Conservation (phyloP, 257 asterid genomes). For the Orobanche coerulescens region DNA sequence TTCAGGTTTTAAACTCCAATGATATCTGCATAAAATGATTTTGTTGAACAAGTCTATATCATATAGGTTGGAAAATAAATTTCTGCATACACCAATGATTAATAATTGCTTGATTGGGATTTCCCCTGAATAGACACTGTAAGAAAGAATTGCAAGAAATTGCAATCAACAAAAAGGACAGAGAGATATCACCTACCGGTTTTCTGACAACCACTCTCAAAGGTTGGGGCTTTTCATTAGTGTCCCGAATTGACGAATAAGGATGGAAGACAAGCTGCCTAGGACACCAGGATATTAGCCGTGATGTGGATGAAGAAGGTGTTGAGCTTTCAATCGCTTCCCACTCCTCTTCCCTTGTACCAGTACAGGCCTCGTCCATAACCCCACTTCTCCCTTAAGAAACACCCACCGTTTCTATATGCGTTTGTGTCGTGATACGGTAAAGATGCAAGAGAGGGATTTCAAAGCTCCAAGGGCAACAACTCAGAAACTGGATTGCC, state of each 20-base stretch:
- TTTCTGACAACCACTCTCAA: conserved; percentile 68
- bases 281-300: conserved; percentile 59
- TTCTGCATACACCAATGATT: conserved; percentile 1
- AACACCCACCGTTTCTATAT: conserved; percentile 23
- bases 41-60: not conserved
- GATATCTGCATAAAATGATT: conserved; percentile 9
- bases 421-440: not conserved
- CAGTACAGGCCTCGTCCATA: conserved; percentile 56
- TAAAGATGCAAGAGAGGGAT: conserved; percentile 11
- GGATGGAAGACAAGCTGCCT: conserved; percentile 58
- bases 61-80: not conserved
- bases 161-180: conserved; percentile 7
- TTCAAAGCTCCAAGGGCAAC: conserved; percentile 9
- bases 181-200: conserved; percentile 56
- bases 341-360: conserved; percentile 33
- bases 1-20: conserved; percentile 6
- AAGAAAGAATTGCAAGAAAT: conserved; percentile 9
- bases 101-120: not conserved
- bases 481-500: conserved; percentile 25
- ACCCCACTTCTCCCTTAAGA: conserved; percentile 23
- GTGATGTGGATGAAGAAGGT: conserved; percentile 39
- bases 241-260: conserved; percentile 33
- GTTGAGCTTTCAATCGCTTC: conserved; percentile 38
- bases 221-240: conserved; percentile 45
- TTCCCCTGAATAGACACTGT: not conserved